Base-by-base conservation (phyloP, 1,284 basidiomycete genomes). In the Dichomitus squalens region DNA sequence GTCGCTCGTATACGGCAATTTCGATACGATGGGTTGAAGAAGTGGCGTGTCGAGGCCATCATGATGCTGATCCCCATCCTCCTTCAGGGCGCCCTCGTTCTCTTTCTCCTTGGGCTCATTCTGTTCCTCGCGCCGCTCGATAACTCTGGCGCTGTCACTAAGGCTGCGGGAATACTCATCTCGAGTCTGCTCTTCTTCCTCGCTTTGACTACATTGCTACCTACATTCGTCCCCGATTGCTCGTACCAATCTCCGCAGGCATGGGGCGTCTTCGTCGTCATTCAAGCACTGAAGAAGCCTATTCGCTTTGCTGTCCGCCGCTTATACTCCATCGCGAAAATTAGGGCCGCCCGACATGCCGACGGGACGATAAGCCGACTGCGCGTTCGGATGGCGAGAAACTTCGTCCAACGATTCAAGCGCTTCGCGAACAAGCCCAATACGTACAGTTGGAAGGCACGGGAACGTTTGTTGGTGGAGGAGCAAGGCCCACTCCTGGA, bases 161-260 rank as follows among this genome's bases (percentile, higher is more conserved):
- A 41, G 16, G 49, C 65, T 2, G 57, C 62, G 4, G 62, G 55
- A 12, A 54, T 58, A 18, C 54, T 69, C 7, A 49, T 67, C n/a
- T 62, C 59, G 21, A 38, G 59, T 1, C 54, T 64, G 7, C 55
- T 68, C 23, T 31, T 59, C 14, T 64, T 67, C 54, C 31, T 61
- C 21, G 23, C 59, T 20, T 14, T 60, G 21, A 69, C 69, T 8
- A 63, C 64, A 1, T 39, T 69, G 25, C 55, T 69, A 4, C 67
- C 69, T 1, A 61, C 64, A 4, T 61, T 68, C 50, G 52, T 47
- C 11, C 50, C 58, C 31, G 54, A 64, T 21, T 70, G 69, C 50
- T 49, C 69, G 2, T 70, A 68, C 56, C 67, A 68, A 47, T 66
- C 66, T 2, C 64, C 68, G 4, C 68, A 69, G 49, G 64, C 69